Conservation (phyloP, 2,329 filamentous ascomycete species). For the Talaromyces sp. region DNA sequence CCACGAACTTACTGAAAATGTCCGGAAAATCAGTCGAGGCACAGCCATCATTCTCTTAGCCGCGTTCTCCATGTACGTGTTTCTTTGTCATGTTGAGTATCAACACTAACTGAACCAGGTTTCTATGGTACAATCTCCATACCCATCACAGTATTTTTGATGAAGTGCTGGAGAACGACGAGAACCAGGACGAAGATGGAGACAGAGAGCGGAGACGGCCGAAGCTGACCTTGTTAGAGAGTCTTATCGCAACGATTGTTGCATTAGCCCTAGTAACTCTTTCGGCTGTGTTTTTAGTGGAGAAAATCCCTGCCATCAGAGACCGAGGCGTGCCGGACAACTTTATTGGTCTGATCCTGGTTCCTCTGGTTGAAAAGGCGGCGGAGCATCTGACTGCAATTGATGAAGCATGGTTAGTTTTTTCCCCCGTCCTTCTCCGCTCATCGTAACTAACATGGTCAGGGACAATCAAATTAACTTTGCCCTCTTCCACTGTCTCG, state of each 20-base stretch:
- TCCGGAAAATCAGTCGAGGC: slow-evolving; percentile 62
- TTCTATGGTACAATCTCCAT: slow-evolving; percentile 66
- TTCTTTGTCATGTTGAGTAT: neutral
- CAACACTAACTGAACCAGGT: slow-evolving; percentile 25
- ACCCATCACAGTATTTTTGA: slow-evolving; percentile 74
- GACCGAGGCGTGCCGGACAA: slow-evolving; percentile 49
- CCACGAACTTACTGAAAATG: slow-evolving; percentile 44
- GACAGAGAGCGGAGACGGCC: slow-evolving; percentile 54
- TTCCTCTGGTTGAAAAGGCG: slow-evolving; percentile 76
- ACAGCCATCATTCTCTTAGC: slow-evolving; percentile 65
- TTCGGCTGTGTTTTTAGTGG: slow-evolving; percentile 67
- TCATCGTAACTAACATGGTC: neutral
- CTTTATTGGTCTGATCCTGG: slow-evolving; percentile 67
- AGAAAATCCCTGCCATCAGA: slow-evolving; percentile 59
- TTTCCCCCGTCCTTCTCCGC: neutral
- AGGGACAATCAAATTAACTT: slow-evolving; percentile 63
- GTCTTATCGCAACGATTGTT: slow-evolving; percentile 57
- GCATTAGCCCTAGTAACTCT: slow-evolving; percentile 62
- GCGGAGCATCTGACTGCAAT: slow-evolving; percentile 79
- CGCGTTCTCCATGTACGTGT: slow-evolving; percentile 56
- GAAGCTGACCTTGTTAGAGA: slow-evolving; percentile 72
- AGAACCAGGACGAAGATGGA: slow-evolving; percentile 59
- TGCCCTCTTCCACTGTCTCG: slow-evolving; percentile 77
- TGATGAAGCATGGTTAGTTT: slow-evolving; percentile 71
- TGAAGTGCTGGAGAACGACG: slow-evolving; percentile 65